A percentile compares a stretch with the other conserved stretches of the same genome.
phyloP scores from a whole-genome alignment of 106 monocot genomes.

The Allium fistulosum region DNA sequence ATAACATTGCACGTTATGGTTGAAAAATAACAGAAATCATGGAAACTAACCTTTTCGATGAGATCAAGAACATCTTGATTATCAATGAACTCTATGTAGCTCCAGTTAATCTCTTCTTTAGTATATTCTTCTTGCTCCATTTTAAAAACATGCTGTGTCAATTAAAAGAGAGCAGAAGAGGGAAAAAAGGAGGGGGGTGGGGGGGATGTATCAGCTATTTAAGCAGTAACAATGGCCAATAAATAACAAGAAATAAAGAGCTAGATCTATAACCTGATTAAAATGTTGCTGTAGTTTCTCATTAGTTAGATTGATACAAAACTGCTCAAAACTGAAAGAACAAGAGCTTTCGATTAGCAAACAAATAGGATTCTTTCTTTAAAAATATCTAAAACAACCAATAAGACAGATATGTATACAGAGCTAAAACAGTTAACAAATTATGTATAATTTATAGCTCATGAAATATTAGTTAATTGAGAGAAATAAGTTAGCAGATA shows the following conservation, averaged over 20 bases:
- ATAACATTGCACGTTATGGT: no score
- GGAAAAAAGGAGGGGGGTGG: no score
- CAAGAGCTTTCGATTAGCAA: not conserved
- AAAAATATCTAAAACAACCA: no score
- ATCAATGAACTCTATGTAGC: constrained; percentile 95
- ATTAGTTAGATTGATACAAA: constrained; percentile 57
- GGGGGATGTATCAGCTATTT: not conserved
- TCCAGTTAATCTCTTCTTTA: constrained; percentile 91
- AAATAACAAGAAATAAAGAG: not conserved
- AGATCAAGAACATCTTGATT: constrained; percentile 95
- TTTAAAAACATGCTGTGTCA: constrained; percentile 87
- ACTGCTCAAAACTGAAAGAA: constrained; percentile 49
- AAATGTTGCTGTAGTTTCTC: constrained; percentile 61
- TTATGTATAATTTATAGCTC: no score
- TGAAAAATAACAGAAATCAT: no score
- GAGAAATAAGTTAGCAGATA: not conserved
- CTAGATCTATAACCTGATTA: constrained; percentile 33
- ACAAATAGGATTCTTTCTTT: not conserved
- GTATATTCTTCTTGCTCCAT: constrained; percentile 89
- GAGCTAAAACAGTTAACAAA: no score
- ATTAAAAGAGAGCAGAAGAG: not conserved
- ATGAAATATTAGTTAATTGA: not conserved
- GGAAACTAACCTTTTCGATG: constrained; percentile 66
- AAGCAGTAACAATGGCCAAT: not conserved
- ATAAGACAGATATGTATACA: no score